Evolutionary conservation across 139 green algal species (phyloP), one percentile per base, ranked within the genome.

Genomic region (Chlorella sp.): DNA sequence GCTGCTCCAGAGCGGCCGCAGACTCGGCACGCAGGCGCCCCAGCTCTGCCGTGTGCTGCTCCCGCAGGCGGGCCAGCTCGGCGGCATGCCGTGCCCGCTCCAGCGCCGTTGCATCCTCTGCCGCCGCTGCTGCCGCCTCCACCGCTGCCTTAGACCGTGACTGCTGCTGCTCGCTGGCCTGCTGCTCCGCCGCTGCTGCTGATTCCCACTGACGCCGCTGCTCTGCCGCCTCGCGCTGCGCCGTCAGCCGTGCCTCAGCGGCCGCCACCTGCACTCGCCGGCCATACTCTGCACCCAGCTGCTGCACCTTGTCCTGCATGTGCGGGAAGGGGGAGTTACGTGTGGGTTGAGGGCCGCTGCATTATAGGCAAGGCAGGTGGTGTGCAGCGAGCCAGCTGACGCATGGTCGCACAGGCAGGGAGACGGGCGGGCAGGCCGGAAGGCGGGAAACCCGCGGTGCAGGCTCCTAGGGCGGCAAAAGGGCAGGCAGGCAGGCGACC

Each of bases 231-330:
- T 83, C 40, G 26, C 48, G 78, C 40, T 64, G 78, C 40, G 40
- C 78, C 32, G 78, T 28, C 5, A 83, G 78, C 40, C 78, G 39
- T 42, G 78, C 78, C 78, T 83, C 78, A 64, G 78, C 39, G 11
- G 78, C 78, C n/a, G 78, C 78, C 78, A 83, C 78, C 78, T 83
- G 26, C 78, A 83, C 78, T 0, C 78, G 78, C 78, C n/a, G 78
- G 40, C 40, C 5, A 42, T 83, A 83, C 78, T 83, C 78, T 9
- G 40, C 40, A 11, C 78, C 78, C 24, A 83, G 78, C 78, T 83
- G 22, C 22, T 34, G 40, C 28, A 83, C 15, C 28, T 83, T 83
- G 4, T n/a, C 40, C 78, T 83, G 78, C 40, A 34, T 66, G 24
- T 19, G 24, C 12, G 28, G 39, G 40, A 16, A 12, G 7, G 75